These are phyloP conservation scores for Aschersonia sp. DNA, from an alignment of 2,329 filamentous ascomycete species.

Conservation along the genomic window DNA sequence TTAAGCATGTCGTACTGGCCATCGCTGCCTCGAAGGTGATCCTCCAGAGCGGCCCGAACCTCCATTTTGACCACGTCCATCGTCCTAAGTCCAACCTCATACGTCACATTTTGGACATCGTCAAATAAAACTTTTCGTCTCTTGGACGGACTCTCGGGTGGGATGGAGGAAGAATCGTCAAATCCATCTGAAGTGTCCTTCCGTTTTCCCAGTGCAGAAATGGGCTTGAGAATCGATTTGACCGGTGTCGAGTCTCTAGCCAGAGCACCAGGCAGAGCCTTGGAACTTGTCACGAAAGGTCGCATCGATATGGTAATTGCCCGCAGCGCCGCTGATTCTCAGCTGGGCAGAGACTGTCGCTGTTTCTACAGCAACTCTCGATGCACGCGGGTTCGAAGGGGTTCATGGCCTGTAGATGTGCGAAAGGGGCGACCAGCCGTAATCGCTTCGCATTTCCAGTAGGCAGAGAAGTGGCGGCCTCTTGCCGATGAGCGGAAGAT, in stretches of 20 bases:
- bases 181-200: slow-evolving; percentile 28
- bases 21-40: slow-evolving; percentile 40
- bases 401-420: neutral
- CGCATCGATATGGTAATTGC: slow-evolving; percentile 10
- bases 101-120: slow-evolving; percentile 40
- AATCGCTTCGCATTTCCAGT: neutral
- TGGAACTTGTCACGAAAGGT: slow-evolving; percentile 20
- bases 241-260: slow-evolving; percentile 25
- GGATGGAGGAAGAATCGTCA: slow-evolving; percentile 17
- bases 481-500: too few relatives aligned
- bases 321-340: neutral
- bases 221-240: slow-evolving; percentile 38
- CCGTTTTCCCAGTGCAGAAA: slow-evolving; percentile 28
- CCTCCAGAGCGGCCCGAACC: slow-evolving; percentile 40
- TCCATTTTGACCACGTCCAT: slow-evolving; percentile 41
- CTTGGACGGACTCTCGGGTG: slow-evolving; percentile 31
- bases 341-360: neutral
- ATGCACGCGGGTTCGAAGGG: neutral
- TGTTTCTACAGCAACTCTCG: slow-evolving; percentile 1
- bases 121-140: slow-evolving; percentile 44
- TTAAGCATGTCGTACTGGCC: slow-evolving; percentile 48
- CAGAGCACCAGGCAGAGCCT: slow-evolving; percentile 17
- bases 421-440: neutral
- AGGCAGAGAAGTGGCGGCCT: too few relatives aligned
- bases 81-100: slow-evolving; percentile 36